These are phyloP conservation scores for Erysimum cheiranthoides DNA, from an alignment of 345 rosid species.

Conservation along the genomic window DNA sequence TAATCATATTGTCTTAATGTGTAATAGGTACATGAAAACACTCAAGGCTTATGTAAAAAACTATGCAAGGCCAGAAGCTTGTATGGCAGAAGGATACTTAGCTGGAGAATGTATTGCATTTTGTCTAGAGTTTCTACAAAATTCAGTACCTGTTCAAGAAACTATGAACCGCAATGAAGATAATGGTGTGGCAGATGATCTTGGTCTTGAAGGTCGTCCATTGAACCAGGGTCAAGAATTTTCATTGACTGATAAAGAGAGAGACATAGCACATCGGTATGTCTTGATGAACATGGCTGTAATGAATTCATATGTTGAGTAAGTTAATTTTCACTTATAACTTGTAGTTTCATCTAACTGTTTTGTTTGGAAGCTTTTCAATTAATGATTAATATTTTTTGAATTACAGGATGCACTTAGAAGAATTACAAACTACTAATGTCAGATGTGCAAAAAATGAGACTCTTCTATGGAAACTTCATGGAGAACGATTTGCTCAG, in stretches of 20 bases:
- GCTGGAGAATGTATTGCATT: background rate
- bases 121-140: background rate
- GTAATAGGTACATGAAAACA: constrained; percentile 11
- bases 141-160: background rate
- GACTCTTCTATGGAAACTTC: too few species aligned
- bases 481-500: too few species aligned
- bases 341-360: too few species aligned
- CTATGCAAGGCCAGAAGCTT: background rate
- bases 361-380: too few species aligned
- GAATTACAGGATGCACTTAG: background rate
- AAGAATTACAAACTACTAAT: too few species aligned
- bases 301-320: background rate
- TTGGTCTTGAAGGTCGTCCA: background rate
- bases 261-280: background rate
- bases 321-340: background rate
- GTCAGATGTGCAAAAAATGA: too few species aligned
- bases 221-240: background rate
- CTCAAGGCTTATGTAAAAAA: background rate
- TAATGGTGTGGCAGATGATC: background rate
- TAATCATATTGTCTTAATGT: too few species aligned
- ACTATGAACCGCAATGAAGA: background rate
- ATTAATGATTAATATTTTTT: too few species aligned
- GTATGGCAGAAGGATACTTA: background rate
- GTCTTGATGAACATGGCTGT: background rate
- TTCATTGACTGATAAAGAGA: background rate